Evolutionary conservation across 2,329 filamentous ascomycete genomes (phyloP).

Genomic region (Trichoderma oligosporum): DNA sequence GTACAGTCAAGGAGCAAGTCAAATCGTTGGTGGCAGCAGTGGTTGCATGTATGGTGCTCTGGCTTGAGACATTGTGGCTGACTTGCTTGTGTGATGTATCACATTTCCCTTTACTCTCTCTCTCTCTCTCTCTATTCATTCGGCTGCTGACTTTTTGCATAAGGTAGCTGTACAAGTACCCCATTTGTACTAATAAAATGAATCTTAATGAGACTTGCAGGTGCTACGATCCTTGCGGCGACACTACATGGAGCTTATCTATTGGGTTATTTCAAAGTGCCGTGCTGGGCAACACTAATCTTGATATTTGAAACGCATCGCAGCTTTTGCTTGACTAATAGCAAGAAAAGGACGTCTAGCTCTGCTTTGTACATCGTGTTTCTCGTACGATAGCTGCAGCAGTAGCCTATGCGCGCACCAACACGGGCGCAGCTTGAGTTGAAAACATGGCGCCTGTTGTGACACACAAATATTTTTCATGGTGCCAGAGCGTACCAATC

Average conservation of each 20-base stretch:
- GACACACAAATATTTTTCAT: neutral
- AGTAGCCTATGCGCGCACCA: slow-evolving; percentile 2
- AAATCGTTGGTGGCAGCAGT: neutral
- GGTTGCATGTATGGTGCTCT: neutral
- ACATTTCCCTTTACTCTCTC: neutral
- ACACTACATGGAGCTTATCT: too few species aligned
- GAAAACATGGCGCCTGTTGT: slow-evolving; percentile 1
- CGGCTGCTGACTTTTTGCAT: too few species aligned
- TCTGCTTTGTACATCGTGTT: neutral
- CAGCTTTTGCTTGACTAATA: neutral
- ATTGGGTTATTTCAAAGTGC: too few species aligned
- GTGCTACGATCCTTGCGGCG: neutral
- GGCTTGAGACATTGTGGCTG: slow-evolving; percentile 1
- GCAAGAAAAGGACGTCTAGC: neutral
- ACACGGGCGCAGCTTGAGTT: neutral
- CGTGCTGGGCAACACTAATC: too few species aligned
- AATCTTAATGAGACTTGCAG: neutral
- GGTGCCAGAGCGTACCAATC: neutral
- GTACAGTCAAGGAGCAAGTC: neutral
- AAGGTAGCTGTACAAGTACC: too few species aligned
- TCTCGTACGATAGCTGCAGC: slow-evolving; percentile 15
- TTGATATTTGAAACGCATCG: neutral
- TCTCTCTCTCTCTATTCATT: neutral
- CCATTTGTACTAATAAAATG: too few species aligned
- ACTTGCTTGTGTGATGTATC: slow-evolving; percentile 10